phyloP scores from a whole-genome alignment of 148 eudicot species.

The Rhododendron griersonianum region DNA sequence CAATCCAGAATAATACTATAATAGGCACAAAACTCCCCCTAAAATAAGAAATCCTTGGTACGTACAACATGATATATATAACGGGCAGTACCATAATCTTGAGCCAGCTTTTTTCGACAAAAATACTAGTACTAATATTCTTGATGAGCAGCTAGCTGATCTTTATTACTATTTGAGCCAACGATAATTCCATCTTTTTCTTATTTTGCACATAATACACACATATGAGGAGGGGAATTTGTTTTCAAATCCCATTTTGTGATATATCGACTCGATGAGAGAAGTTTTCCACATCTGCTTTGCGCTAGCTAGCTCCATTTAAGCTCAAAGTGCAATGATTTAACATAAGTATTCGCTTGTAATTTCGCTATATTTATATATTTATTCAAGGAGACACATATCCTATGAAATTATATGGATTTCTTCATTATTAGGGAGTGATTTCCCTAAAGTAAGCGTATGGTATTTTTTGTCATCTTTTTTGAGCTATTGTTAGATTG shows the following conservation, averaged over 20 bases:
- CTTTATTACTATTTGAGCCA: neutral
- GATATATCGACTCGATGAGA: neutral
- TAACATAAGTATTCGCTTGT: constrained; percentile 1
- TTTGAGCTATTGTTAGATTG: neutral
- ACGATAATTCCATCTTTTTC: neutral
- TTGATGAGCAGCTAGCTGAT: no score
- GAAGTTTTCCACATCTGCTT: constrained; percentile 24
- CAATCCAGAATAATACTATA: no score
- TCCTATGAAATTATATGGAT: no score
- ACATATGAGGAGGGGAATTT: neutral
- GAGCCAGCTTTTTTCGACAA: neutral
- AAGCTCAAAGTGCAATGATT: constrained; percentile 28
- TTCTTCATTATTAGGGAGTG: no score
- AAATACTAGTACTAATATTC: no score
- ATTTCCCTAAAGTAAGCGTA: no score
- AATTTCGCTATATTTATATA: no score
- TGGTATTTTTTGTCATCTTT: neutral
- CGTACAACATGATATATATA: no score
- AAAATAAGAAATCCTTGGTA: no score
- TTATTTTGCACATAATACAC: neutral
- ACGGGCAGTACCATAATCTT: neutral
- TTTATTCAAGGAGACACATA: no score
- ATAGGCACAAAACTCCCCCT: no score
- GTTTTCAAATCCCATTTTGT: neutral
- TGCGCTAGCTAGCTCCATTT: constrained; percentile 16